Percentiles rank a stretch among this genome's conserved stretches.
Conservation (phyloP, 306 rosid genomes). For the Argentina anserina region DNA sequence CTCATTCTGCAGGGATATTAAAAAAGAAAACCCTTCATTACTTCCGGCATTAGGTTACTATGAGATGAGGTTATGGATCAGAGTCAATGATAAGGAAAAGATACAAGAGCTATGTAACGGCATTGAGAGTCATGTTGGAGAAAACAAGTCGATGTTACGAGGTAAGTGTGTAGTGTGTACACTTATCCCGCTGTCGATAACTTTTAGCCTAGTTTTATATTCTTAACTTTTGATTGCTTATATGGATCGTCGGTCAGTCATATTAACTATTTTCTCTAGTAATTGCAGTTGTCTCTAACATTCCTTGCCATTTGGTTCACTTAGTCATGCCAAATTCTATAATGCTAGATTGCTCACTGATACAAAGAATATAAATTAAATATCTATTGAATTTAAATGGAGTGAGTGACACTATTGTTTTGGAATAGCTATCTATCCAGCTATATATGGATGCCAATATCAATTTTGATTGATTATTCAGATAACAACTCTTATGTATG, state of each 20-base stretch:
- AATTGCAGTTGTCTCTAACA: slow-evolving; percentile 12
- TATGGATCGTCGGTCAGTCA: neutral
- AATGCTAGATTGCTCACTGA: slow-evolving; percentile 11
- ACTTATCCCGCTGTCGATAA: neutral
- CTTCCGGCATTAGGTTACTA: slow-evolving; percentile 64
- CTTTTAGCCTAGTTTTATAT: neutral
- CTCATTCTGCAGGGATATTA: slow-evolving; percentile 43
- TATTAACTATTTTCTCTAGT: neutral
- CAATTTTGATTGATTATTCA: neutral
- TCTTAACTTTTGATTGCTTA: neutral
- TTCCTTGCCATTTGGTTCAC: slow-evolving; percentile 4
- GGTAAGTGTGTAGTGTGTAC: slow-evolving; percentile 31
- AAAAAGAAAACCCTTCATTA: slow-evolving; percentile 47
- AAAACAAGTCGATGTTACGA: slow-evolving; percentile 40
- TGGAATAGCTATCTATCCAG: neutral
- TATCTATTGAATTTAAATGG: neutral
- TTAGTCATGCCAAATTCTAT: neutral
- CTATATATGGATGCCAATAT: neutral
- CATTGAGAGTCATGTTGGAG: slow-evolving; percentile 37
- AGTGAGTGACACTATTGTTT: neutral
- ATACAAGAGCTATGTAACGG: slow-evolving; percentile 55
- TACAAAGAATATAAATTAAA: neutral
- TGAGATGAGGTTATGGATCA: slow-evolving; percentile 72
- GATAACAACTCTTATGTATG: slow-evolving; percentile 17
- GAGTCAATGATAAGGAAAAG: slow-evolving; percentile 55